Base-by-base conservation (phyloP, 345 rosid genomes). In the Barbarea vulgaris region DNA sequence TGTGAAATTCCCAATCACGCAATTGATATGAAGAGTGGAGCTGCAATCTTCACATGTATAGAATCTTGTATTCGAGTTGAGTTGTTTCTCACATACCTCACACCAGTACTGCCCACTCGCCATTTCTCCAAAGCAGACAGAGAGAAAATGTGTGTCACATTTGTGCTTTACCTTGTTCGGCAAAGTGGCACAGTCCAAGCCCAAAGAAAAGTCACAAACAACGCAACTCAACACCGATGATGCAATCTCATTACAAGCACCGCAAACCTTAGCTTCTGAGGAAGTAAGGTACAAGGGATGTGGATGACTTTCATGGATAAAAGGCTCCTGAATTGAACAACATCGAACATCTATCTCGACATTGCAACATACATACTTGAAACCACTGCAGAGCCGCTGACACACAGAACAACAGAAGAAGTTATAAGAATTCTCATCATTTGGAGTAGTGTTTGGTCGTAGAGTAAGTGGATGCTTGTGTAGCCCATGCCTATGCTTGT, bases 311-410 rank as follows among this genome's bases (percentile, higher is more conserved):
- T 12, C 44, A 39, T 39, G 44, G 44, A 39, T 12, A 39, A 39
- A 57, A 3, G 67, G 58, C 58, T 70, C 67, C 13, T 10, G 31
- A 24, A 46, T 21, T 58, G 34, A 58, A 22, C 56, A 12, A 33
- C 48, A 59, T 33, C 47, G 67, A 31, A 59, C 67, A 70, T 70
- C 67, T 31, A 70, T 30, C 34, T 46, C 13, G 14, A 33, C 58
- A 59, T 71, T 7, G 75, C 59, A 58, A 28, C 48, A 31, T 15
- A 59, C 66, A 46, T 70, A 70, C 47, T 70, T 59, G 48, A 70
- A 70, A 17, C 75, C 67, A 59, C 47, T 22, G 36, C 34, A 70
- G 37, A 47, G 58, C 22, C 11, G 59, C 48, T 59, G 4, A 59
- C 67, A 59, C 5, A 11, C 75, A 7, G 44, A 19, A 36, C 56